These are phyloP conservation scores for Globisporangium perplexum DNA, from an alignment of 352 stramenopile species.

Conservation along the genomic window DNA sequence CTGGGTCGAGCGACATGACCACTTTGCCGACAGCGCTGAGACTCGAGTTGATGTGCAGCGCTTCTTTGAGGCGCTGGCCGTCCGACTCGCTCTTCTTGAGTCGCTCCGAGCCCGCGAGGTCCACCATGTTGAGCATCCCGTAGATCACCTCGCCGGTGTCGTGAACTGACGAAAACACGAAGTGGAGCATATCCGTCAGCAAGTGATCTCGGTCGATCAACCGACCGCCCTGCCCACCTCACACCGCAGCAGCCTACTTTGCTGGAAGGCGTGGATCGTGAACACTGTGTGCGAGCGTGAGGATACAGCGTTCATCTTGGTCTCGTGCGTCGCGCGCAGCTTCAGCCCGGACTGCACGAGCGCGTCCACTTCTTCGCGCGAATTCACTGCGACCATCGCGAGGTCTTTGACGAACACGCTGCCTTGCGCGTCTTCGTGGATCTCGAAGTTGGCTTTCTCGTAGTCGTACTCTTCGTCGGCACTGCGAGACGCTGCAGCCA, in stretches of 20 bases:
- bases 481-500: background rate
- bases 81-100: constrained; percentile 87
- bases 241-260: constrained; percentile 29
- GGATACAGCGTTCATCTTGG: constrained; percentile 90
- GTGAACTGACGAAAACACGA: constrained; percentile 21
- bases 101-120: constrained; percentile 76
- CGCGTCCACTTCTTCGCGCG: constrained; percentile 74
- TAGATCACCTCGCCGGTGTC: constrained; percentile 79
- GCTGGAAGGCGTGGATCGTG: constrained; percentile 82
- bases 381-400: constrained; percentile 87
- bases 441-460: constrained; percentile 88
- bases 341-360: constrained; percentile 85
- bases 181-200: background rate
- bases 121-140: constrained; percentile 82
- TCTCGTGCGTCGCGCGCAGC: constrained; percentile 88
- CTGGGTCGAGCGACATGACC: constrained; percentile 81
- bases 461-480: constrained; percentile 81
- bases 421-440: constrained; percentile 90
- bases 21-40: constrained; percentile 82
- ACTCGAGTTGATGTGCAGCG: constrained; percentile 83
- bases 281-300: constrained; percentile 87
- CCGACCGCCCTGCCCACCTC: background rate
- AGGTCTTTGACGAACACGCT: constrained; percentile 93
- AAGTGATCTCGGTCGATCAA: background rate
- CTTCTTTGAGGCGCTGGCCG: constrained; percentile 78